Conservation (phyloP, 1,284 basidiomycete species). For the Boletus mariae region DNA sequence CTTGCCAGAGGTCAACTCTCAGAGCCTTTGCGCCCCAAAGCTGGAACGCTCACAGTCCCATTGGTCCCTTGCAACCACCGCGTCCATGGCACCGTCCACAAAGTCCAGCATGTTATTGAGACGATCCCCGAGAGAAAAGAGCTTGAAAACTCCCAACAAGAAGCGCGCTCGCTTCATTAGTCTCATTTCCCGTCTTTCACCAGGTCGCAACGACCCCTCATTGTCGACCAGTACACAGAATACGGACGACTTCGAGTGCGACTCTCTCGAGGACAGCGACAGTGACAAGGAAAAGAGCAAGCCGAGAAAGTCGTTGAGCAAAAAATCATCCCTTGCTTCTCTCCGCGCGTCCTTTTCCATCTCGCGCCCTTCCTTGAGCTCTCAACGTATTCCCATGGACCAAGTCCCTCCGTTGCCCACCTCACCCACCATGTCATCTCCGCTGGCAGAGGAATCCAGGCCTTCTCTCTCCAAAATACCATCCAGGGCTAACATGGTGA, state of each 20-base stretch:
- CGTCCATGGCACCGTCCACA: constrained; percentile 15
- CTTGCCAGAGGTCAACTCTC: not conserved
- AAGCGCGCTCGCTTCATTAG: constrained; percentile 34
- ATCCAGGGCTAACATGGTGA: constrained; percentile 16
- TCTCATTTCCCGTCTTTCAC: constrained; percentile 31
- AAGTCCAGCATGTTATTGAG: constrained; percentile 1
- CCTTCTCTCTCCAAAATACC: constrained; percentile 21
- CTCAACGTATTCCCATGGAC: constrained; percentile 25
- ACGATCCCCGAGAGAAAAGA: constrained; percentile 16
- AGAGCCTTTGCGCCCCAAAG: constrained; percentile 14
- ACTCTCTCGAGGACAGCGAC: constrained; percentile 26
- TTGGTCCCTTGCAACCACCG: constrained; percentile 30
- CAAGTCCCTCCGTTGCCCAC: constrained; percentile 29
- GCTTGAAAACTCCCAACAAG: constrained; percentile 22
- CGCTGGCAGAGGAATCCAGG: constrained; percentile 2
- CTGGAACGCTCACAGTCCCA: constrained; percentile 24
- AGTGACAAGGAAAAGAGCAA: constrained; percentile 12
- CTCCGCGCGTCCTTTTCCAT: constrained; percentile 31
- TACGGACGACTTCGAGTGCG: constrained; percentile 19
- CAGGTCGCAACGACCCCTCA: constrained; percentile 21
- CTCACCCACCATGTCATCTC: constrained; percentile 18
- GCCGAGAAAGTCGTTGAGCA: constrained; percentile 19
- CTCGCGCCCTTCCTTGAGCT: constrained; percentile 30
- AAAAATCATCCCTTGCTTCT: constrained; percentile 31
- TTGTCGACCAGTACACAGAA: constrained; percentile 1